phyloP scores from a whole-genome alignment of 495 filamentous ascomycete genomes.

The Clohesyomyces aquaticus region DNA sequence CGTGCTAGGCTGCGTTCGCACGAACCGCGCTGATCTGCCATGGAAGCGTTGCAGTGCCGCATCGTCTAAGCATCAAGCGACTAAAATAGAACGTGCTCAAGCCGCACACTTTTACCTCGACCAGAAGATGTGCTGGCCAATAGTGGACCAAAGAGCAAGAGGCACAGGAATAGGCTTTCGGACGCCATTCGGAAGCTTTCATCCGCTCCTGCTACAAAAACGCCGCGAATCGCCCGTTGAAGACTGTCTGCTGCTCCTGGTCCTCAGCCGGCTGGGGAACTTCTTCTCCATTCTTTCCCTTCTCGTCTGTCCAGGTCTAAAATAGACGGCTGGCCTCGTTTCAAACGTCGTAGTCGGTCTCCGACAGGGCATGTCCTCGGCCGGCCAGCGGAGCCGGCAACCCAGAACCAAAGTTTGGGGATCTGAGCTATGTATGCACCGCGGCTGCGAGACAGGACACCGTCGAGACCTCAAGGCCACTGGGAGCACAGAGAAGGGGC shows the following conservation, averaged over 20 bases:
- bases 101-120: neutral
- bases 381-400: neutral
- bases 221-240: too few relatives aligned
- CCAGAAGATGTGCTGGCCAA: neutral
- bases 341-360: too few relatives aligned
- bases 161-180: too few relatives aligned
- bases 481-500: constrained; percentile 16
- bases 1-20: too few relatives aligned
- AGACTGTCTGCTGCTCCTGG: too few relatives aligned
- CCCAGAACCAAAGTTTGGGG: constrained; percentile 6
- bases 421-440: constrained; percentile 12
- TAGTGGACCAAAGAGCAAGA: neutral
- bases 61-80: too few relatives aligned
- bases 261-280: too few relatives aligned
- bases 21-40: too few relatives aligned
- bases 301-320: neutral
- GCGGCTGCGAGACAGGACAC: constrained; percentile 13
- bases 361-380: constrained; percentile 3
- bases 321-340: too few relatives aligned
- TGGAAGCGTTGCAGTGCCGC: too few relatives aligned
- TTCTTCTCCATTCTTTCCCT: neutral
- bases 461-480: constrained; percentile 9
- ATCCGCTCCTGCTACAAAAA: neutral
- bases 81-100: neutral
- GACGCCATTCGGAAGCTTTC: neutral